Evolutionary conservation across 768 basidiomycete genomes (phyloP).

Genomic region (Pleurotus citrinopileatus): DNA sequence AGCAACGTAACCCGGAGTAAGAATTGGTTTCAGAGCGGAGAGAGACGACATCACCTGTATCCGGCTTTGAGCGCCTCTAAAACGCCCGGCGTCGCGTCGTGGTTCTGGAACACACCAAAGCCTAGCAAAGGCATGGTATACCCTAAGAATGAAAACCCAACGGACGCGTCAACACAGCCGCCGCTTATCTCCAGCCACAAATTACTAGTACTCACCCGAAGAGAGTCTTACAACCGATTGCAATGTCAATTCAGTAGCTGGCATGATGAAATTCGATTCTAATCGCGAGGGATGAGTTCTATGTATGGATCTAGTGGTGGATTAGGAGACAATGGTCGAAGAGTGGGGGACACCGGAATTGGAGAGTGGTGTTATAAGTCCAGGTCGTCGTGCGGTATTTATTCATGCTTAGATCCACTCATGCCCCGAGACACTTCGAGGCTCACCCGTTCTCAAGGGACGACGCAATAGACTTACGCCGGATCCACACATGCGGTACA

Average conservation of each 20-base stretch:
- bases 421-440: background rate
- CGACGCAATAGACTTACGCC: too few relatives aligned
- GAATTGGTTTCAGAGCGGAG: background rate
- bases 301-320: too few relatives aligned
- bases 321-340: background rate
- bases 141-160: conserved; percentile 29
- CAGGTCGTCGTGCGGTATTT: background rate
- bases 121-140: conserved; percentile 62
- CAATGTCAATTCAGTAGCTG: conserved; percentile 77
- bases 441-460: too few relatives aligned
- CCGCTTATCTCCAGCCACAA: background rate
- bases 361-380: background rate
- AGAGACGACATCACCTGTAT: conserved; percentile 41
- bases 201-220: background rate
- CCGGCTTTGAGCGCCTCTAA: conserved; percentile 62
- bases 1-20: background rate
- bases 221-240: conserved; percentile 53
- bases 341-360: background rate
- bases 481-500: too few relatives aligned
- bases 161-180: background rate
- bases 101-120: conserved; percentile 70
- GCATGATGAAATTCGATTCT: background rate
- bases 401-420: background rate
- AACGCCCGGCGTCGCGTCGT: conserved; percentile 49
- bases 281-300: background rate